Evolutionary conservation across 768 basidiomycete species (phyloP), one percentile per base, ranked within the genome.

Genomic region (Rhodotorula graminis): DNA sequence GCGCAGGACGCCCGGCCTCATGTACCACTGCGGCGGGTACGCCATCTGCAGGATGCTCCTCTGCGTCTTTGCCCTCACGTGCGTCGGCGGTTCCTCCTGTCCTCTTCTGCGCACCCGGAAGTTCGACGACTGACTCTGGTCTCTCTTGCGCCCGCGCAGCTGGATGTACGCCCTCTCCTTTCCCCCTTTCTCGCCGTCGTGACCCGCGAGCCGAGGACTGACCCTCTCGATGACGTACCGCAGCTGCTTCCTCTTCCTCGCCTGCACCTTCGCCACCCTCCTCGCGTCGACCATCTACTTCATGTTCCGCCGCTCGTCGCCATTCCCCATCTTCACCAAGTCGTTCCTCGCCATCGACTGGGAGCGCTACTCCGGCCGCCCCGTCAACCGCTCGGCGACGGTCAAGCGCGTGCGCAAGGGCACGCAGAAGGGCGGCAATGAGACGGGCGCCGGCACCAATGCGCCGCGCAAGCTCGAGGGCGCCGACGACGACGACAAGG

Each of bases 241-340:
- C 50, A 72, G 71, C n/a, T 72, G 71, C 52, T 61, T 70, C 65
- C 44, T 74, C 21, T 61, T 64, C 63, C 69, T 67, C 42, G 19
- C 19, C 31, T 58, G 61, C 37, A 16, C 69, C 15, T 70, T 74
- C 62, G 50, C 73, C 33, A 47, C 57, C 5, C 62, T 74, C n/a
- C 69, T 70, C 58, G 23, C 55, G 53, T 64, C 67, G 18, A 72
- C 71, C 21, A 59, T 72, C 58, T 72, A 72, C 65, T 72, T 72
- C 59, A 65, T 66, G 23, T 42, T 72, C 53, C 71, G 71, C 15
- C 66, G 71, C 37, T 27, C 23, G 25, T 72, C 71, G 5, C 63
- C 71, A 15, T 31, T 72, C 33, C 67, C 71, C 19, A 64, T 67
- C 33, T n/a, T 72, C 44, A 49, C 42, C 27, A 69, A 64, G 27